Percentiles rank a stretch among this genome's conserved stretches.
Conservation (phyloP, 2,329 filamentous ascomycete genomes). For the Aulographum hederae region DNA sequence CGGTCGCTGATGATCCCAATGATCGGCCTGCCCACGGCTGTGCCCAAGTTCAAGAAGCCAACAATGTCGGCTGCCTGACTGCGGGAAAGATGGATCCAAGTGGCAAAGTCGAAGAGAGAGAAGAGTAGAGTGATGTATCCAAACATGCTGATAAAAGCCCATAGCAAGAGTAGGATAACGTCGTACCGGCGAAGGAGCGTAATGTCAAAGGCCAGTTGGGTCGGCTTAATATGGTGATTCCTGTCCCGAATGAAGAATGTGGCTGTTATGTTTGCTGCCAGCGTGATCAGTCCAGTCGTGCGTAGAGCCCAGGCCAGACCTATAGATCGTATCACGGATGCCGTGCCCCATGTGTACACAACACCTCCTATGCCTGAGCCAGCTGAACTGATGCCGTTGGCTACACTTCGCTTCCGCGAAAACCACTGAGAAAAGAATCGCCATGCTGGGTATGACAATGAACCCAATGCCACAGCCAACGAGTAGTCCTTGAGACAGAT, state of each 20-base stretch:
- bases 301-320: conserved; percentile 23
- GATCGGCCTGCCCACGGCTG: conserved; percentile 26
- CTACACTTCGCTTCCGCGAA: conserved; percentile 17
- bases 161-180: conserved; percentile 19
- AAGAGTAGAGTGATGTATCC: conserved; percentile 30
- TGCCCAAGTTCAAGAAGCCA: conserved; percentile 28
- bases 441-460: conserved; percentile 20
- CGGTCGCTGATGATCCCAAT: conserved; percentile 27
- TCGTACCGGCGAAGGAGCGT: conserved; percentile 17
- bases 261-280: conserved; percentile 13
- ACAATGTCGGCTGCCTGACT: conserved; percentile 21
- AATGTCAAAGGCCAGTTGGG: conserved; percentile 16
- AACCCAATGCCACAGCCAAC: conserved; percentile 22
- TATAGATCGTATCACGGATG: conserved; percentile 17
- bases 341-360: conserved; percentile 11
- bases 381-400: conserved; percentile 20
- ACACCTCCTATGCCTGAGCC: conserved; percentile 23
- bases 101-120: conserved; percentile 27
- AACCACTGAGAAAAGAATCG: conserved; percentile 26
- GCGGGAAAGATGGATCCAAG: conserved; percentile 21
- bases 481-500: conserved; percentile 21
- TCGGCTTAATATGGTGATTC: conserved; percentile 15
- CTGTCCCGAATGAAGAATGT: conserved; percentile 15
- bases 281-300: conserved; percentile 16
- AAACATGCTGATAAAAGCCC: conserved; percentile 26